A percentile compares a stretch with the other conserved stretches of the same genome.
These are phyloP conservation scores for Yarrowia sp. DNA, from an alignment of 805 yeast genomes.

Conservation along the genomic window DNA sequence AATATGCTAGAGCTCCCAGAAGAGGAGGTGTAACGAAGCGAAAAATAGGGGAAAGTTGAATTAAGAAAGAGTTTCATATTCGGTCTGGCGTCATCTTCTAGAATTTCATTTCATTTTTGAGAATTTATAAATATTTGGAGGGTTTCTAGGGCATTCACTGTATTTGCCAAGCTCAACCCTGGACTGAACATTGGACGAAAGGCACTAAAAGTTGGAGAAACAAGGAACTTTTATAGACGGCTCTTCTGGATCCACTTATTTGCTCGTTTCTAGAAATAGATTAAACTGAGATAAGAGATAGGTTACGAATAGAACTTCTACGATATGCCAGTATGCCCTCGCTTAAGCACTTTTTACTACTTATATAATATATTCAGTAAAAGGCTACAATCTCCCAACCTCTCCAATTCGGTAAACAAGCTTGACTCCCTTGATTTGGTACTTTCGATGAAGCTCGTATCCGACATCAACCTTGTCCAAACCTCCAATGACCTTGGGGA, in stretches of 20 bases:
- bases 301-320: no score
- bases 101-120: no score
- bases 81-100: no score
- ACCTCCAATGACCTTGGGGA: background rate
- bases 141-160: no score
- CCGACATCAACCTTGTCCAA: background rate
- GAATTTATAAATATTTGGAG: no score
- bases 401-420: conserved; percentile 3
- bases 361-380: no score
- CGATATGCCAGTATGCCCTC: no score
- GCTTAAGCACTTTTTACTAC: no score
- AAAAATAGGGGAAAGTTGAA: no score
- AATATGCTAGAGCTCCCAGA: no score
- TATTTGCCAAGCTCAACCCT: background rate
- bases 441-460: background rate
- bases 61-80: no score
- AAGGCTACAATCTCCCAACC: background rate
- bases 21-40: no score
- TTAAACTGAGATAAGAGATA: background rate
- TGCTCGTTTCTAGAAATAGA: background rate
- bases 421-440: conserved; percentile 1
- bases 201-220: background rate
- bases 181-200: background rate
- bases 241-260: background rate
- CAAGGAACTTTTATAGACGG: background rate